Base-by-base conservation (phyloP, 306 rosid genomes). In the Echinosophora koreensis region DNA sequence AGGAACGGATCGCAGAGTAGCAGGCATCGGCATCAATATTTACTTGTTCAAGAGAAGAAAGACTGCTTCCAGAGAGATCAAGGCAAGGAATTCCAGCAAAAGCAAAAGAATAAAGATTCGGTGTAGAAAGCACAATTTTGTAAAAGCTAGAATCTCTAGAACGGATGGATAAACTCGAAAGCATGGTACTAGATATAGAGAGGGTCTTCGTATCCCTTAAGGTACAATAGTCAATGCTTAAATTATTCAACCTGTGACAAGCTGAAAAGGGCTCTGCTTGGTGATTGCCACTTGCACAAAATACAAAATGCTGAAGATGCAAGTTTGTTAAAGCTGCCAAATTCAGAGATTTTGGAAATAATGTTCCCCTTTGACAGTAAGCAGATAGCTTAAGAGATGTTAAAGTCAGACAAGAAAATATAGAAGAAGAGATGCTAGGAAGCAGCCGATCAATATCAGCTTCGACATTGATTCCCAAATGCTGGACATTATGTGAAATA, bases 1-100 rank as follows among this genome's bases (percentile, higher is more conserved):
- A 1, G 0, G 64, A 62, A 41, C 6, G 22, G 2, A 44, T 22
- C 22, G 22, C 1, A 22, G 22, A 22, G 22, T 22, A 14, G 47
- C 49, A 56, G 15, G 18, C 47, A 46, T 17, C 47, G 0, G 64
- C 71, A 49, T 80, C 80, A 58, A 74, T 37, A 27, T 15, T n/a
- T 6, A 81, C 71, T 47, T 30, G 17, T 16, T 49, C 49, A 54
- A 81, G 58, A 30, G 46, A 67, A 50, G 80, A 59, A 59, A 81
- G 11, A 81, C 51, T 8, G 17, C n/a, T 59, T 18, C 60, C 51
- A 59, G 5, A 13, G 12, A 71, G 11, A 27, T 16, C 18, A 12
- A 66, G 71, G 12, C 7, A 37, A 12, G 84, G 66, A 6, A 22
- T 6, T 15, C 80, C 80, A 0, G 22, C 4, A 3, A 67, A 81